phyloP scores from a whole-genome alignment of 495 filamentous ascomycete genomes.

The Hypoxylon intermedium region DNA sequence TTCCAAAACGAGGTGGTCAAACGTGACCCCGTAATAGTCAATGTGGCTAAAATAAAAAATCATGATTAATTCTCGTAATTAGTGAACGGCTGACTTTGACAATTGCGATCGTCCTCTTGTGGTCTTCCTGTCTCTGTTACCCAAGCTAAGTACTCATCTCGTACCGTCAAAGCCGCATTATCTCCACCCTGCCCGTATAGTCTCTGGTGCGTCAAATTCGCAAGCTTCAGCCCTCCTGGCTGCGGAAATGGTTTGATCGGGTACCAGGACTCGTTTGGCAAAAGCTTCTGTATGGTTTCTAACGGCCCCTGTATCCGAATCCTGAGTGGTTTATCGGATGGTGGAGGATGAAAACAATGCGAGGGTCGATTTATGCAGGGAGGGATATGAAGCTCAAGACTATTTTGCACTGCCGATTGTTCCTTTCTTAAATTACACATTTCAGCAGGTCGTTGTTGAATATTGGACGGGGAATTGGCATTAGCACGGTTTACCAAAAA shows the following conservation, averaged over 20 bases:
- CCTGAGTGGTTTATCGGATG: slow-evolving; percentile 35
- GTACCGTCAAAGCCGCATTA: slow-evolving; percentile 34
- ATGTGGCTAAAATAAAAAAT: neutral
- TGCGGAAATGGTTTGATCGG: slow-evolving; percentile 1
- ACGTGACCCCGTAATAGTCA: neutral
- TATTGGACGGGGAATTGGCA: neutral
- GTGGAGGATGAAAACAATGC: slow-evolving; percentile 32
- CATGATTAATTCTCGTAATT: neutral
- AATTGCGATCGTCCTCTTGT: neutral
- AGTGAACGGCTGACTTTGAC: neutral
- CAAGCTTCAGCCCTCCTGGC: slow-evolving; percentile 17
- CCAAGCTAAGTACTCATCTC: neutral
- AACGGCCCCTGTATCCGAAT: slow-evolving; percentile 43
- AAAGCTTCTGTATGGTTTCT: slow-evolving; percentile 34
- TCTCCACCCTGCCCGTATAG: slow-evolving; percentile 35
- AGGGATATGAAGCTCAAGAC: slow-evolving; percentile 11
- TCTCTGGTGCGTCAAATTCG: slow-evolving; percentile 32
- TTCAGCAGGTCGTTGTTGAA: neutral
- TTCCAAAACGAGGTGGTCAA: neutral
- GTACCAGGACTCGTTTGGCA: slow-evolving; percentile 37
- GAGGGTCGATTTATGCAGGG: slow-evolving; percentile 20
- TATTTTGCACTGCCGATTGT: neutral
- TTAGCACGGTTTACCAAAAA: neutral
- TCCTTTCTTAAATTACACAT: neutral
- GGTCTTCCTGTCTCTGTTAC: neutral